Base-by-base conservation (phyloP, 768 basidiomycete species). In the Heimioporus sp. region DNA sequence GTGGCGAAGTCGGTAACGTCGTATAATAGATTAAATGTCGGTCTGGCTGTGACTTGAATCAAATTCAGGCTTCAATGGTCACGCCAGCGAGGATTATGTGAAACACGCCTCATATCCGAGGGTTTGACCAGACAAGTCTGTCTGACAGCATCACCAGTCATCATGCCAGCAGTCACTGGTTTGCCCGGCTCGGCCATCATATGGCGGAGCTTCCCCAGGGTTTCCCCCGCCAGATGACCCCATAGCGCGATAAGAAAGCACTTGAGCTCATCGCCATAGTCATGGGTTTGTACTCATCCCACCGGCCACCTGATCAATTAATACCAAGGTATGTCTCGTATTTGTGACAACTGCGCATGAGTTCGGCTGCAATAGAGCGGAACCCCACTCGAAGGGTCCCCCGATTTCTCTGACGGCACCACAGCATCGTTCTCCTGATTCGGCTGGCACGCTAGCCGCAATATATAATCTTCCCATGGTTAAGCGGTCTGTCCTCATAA, bases 401-500 rank as follows among this genome's bases (percentile, higher is more conserved):
- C 24, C 30, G 11, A 44, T 30, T 35, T n/a, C 19, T 2, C 2
- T 30, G 16, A 57, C 66, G 59, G 59, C 61, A 64, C 49, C 32
- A 24, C 48, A 55, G 49, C 53, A 46, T 46, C 43, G 32, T 43
- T 28, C 13, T 30, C 50, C 44, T 32, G 39, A 47, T 49, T 48
- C 40, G 57, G 43, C 41, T 44, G 35, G 45, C 34, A 51, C 16
- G 12, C 9, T 16, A 12, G 10, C 30, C 20, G 45, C 40, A 52
- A 51, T 65, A 65, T 65, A 35, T 63, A 68, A 65, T 2, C 48
- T 43, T 43, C 46, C 34, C 48, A 38, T 40, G 39, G 11, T 0
- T 32, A 11, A 11, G 15, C n/a, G 2, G 31, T 9, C 34, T 44
- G 10, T 19, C 10, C 4, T 32, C 20, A 9, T 32, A 46, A 24